phyloP scores from a whole-genome alignment of 257 asterid genomes.

The Perilla frutescens region DNA sequence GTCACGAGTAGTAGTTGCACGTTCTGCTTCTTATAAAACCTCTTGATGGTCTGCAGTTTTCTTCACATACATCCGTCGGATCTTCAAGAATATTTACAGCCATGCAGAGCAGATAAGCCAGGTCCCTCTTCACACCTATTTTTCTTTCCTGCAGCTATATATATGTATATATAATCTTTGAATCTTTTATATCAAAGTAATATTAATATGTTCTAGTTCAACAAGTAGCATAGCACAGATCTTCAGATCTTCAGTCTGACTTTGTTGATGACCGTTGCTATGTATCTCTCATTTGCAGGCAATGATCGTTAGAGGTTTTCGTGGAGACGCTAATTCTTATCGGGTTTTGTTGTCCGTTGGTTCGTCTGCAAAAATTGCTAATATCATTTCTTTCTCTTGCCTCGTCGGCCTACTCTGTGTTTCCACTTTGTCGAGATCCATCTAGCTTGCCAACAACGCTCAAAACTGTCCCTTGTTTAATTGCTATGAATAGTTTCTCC shows the following conservation, averaged over 20 bases:
- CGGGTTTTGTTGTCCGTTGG: constrained; percentile 68
- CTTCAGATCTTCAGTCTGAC: not conserved
- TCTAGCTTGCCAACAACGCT: constrained; percentile 27
- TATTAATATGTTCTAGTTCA: too few relatives aligned
- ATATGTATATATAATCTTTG: not conserved
- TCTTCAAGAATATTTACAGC: constrained; percentile 81
- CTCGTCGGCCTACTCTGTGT: constrained; percentile 73
- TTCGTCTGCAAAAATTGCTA: constrained; percentile 61
- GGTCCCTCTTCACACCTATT: constrained; percentile 44
- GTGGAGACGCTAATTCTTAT: constrained; percentile 79
- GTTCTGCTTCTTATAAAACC: not conserved
- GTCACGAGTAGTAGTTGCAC: not conserved
- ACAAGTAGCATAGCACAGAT: too few relatives aligned
- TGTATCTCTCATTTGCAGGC: constrained; percentile 60
- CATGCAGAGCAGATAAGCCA: constrained; percentile 92
- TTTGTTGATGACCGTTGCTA: not conserved
- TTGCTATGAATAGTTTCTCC: too few relatives aligned
- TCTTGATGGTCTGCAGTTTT: constrained; percentile 64
- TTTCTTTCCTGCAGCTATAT: not conserved
- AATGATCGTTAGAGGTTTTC: constrained; percentile 93
- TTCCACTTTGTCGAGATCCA: constrained; percentile 49
- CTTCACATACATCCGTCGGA: constrained; percentile 74
- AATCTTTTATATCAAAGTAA: too few relatives aligned
- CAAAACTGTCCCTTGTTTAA: not conserved
- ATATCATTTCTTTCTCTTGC: constrained; percentile 61